Base-by-base conservation (phyloP, 805 yeast species). In the Pichia deserticola region DNA sequence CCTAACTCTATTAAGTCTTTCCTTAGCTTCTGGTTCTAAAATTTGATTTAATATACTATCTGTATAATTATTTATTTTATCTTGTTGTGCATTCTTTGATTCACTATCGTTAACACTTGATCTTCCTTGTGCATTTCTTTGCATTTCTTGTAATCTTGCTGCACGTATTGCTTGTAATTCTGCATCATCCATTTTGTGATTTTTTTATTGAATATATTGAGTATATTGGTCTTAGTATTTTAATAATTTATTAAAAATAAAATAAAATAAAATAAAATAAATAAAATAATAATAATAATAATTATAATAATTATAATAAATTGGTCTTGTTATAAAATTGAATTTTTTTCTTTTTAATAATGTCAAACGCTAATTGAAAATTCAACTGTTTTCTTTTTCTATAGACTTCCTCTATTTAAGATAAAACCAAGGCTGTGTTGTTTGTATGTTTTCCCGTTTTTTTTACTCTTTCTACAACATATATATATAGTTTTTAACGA, bases 81-180 rank as follows among this genome's bases (percentile, higher is more conserved):
- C 41, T 30, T 30, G 32, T 30, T 30, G 32, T 30, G 32, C 2
- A 30, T 30, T 30, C 32, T 30, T 30, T 36, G 42, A 30, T 35
- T 15, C 50, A 25, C 11, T n/a, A 9, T 39, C 44, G 20, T n/a
- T 33, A 27, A 36, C 45, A 20, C 20, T 20, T 20, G 20, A 20
- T 15, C 47, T 44, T 1, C 64, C 62, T 40, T 76, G 77, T 1
- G 77, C 65, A 52, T 74, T 75, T 53, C 76, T 73, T 64, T 86
- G 95, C 54, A 92, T 71, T 66, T 92, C 96, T 28, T 84, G 83
- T 58, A 92, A 68, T 57, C 98, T 78, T n/a, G 97, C 97, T 42
- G 88, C 89, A 58, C 98, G 79, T 55, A 92, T 86, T 34, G 97
- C 97, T 57, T 84, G 81, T 51, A 92, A 72, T 66, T 92, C 99